Percentiles rank a stretch among this genome's conserved stretches.
Conservation (phyloP, 2,329 filamentous ascomycete genomes). For the Alternaria ethzedia region DNA sequence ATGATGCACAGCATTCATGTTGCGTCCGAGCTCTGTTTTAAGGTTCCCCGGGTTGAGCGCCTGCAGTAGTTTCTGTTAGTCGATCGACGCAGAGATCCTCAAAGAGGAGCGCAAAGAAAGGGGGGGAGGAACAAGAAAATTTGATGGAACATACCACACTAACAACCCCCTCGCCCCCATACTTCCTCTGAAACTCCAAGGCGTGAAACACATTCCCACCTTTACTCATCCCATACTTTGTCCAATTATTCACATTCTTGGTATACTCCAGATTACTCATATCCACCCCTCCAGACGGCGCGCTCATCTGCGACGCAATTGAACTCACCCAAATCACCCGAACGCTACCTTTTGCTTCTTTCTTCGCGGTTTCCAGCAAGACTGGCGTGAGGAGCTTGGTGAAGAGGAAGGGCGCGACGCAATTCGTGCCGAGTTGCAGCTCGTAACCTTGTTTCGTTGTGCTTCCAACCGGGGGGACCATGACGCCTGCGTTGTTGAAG, state of each 20-base stretch:
- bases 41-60: constrained; percentile 51
- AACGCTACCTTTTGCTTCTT: constrained; percentile 26
- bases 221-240: constrained; percentile 35
- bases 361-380: neutral
- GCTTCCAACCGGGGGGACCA: constrained; percentile 9
- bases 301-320: constrained; percentile 11
- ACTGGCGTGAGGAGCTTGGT: constrained; percentile 44
- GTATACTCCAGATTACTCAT: constrained; percentile 25
- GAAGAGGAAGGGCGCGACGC: constrained; percentile 48
- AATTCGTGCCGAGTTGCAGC: constrained; percentile 48
- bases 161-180: constrained; percentile 21
- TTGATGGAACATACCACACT: constrained; percentile 22
- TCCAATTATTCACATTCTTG: neutral
- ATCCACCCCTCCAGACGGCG: constrained; percentile 24
- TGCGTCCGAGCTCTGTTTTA: constrained; percentile 40
- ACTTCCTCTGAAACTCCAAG: constrained; percentile 23
- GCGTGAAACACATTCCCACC: constrained; percentile 38
- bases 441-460: constrained; percentile 23
- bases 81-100: neutral
- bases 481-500: constrained; percentile 42
- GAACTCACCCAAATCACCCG: constrained; percentile 44
- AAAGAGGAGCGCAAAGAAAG: neutral
- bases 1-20: constrained; percentile 19
- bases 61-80: neutral
- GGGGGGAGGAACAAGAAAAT: neutral